Evolutionary conservation across 2,329 filamentous ascomycete species (phyloP).

Genomic region (Graphilbum sp.): DNA sequence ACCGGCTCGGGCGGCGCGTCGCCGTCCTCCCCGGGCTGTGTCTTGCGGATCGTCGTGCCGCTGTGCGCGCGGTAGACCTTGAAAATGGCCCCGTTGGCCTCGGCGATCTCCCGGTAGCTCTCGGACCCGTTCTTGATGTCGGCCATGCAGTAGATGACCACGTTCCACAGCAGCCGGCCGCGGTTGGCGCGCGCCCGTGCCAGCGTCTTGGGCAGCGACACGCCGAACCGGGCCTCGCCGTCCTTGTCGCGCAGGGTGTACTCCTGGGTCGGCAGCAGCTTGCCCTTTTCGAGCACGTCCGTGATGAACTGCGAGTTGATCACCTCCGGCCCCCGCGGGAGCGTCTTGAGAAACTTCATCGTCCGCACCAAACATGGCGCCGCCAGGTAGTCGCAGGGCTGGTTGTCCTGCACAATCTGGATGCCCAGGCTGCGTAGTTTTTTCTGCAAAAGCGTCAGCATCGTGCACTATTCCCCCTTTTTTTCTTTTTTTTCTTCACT

Average conservation of each 20-base stretch:
- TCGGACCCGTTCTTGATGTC: constrained; percentile 67
- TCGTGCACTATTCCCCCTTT: no score
- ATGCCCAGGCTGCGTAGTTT: constrained; percentile 75
- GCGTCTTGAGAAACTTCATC: constrained; percentile 77
- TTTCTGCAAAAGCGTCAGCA: no score
- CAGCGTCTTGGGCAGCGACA: constrained; percentile 53
- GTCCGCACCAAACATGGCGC: constrained; percentile 80
- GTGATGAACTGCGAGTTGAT: constrained; percentile 69
- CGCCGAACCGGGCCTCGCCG: constrained; percentile 53
- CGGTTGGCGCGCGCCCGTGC: constrained; percentile 59
- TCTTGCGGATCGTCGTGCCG: constrained; percentile 49
- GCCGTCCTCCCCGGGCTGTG: constrained; percentile 43
- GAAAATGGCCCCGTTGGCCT: constrained; percentile 77
- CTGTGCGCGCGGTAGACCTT: constrained; percentile 60
- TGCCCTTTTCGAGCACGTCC: constrained; percentile 51
- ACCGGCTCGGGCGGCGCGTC: constrained; percentile 51
- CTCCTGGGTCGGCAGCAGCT: constrained; percentile 45
- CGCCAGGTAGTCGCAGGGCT: constrained; percentile 68
- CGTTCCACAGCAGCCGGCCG: constrained; percentile 56
- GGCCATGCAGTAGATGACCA: constrained; percentile 72
- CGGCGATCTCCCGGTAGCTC: constrained; percentile 71
- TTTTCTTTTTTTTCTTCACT: no score
- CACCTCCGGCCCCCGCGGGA: constrained; percentile 66
- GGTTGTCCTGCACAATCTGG: constrained; percentile 57
- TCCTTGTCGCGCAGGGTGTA: constrained; percentile 56